Evolutionary conservation across 768 basidiomycete genomes (phyloP).

Genomic region (Podaxis rugospora): DNA sequence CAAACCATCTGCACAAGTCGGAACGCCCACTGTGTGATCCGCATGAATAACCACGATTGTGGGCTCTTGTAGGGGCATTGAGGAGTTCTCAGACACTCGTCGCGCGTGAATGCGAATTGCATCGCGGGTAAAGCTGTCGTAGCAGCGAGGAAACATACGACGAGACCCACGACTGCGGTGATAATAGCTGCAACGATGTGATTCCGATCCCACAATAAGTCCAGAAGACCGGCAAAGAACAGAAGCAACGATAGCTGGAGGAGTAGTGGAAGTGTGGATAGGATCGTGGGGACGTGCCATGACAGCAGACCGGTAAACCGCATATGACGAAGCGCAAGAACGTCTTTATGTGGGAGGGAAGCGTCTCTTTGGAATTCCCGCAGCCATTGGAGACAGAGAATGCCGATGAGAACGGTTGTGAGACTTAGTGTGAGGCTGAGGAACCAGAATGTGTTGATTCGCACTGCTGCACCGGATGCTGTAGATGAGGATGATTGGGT

Average conservation of each 20-base stretch:
- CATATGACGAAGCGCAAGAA: slow-evolving; percentile 14
- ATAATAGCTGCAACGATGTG: slow-evolving; percentile 9
- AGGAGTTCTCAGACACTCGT: slow-evolving; percentile 20
- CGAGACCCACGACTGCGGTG: slow-evolving; percentile 6
- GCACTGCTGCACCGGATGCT: slow-evolving; percentile 5
- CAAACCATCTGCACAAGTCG: slow-evolving; percentile 11
- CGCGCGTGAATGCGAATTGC: slow-evolving; percentile 21
- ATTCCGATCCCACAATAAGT: slow-evolving; percentile 13
- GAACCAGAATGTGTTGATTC: slow-evolving; percentile 15
- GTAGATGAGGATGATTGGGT: neutral
- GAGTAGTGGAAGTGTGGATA: slow-evolving; percentile 13
- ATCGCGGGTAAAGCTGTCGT: slow-evolving; percentile 25
- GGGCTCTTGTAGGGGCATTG: slow-evolving; percentile 31
- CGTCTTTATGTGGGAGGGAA: slow-evolving; percentile 14
- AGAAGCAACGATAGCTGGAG: slow-evolving; percentile 14
- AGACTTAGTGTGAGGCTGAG: slow-evolving; percentile 15
- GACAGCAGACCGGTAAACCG: slow-evolving; percentile 11
- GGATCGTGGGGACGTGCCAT: slow-evolving; percentile 14
- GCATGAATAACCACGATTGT: slow-evolving; percentile 28
- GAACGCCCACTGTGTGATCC: slow-evolving; percentile 18
- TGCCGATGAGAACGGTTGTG: slow-evolving; percentile 14
- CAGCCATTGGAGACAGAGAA: slow-evolving; percentile 17
- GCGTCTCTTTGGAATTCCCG: slow-evolving; percentile 13
- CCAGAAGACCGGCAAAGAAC: slow-evolving; percentile 14
- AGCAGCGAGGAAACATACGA: slow-evolving; percentile 9